Base-by-base conservation (phyloP, 208 protist species). In the Leishmania martiniquensis region DNA sequence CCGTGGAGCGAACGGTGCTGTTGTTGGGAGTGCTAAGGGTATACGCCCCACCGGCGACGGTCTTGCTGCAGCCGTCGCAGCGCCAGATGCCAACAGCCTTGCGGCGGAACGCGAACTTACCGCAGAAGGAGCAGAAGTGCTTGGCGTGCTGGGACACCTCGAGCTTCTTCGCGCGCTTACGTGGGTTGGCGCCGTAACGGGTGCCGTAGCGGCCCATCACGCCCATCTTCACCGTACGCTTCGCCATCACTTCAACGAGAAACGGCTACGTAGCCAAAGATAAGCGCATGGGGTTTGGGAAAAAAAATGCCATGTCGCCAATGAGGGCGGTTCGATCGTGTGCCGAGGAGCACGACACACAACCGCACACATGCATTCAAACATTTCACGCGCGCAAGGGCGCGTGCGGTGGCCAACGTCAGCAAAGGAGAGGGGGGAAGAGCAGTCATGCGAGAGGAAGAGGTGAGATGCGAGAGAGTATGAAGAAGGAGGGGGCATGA, bases 161-260 rank as follows among this genome's bases (percentile, higher is more conserved):
- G 39, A 99, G 98, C 96, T 99, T 99, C 96, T 99, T 99, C 63
- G 99, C 94, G 78, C 98, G 98, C 91, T 99, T 99, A 91, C 99
- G 92, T 42, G 99, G 96, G 83, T 99, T 99, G 79, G 99, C 92
- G 98, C 99, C 99, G 90, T 99, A 99, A 86, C 99, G 97, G 85
- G 98, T 98, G 83, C 98, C 99, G 90, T 99, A 99, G 94, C 99
- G 99, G 77, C 99, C 99, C 89, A 98, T 98, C 84, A 99, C 97
- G 83, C 99, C 99, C 92, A 99, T 99, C 96, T 99, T 99, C 75
- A 99, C 98, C 34, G 99, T 99, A 78, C 98, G 97, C 88, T 99
- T 99, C 73, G 97, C 87, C 98, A 98, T 98, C 62, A 66, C 83
- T 60, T 34, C 6, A 72, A 39, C 47, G 49, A 54, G 29, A 57